Conservation (phyloP, 208 protist genomes). For the Trypanosoma lewisi region DNA sequence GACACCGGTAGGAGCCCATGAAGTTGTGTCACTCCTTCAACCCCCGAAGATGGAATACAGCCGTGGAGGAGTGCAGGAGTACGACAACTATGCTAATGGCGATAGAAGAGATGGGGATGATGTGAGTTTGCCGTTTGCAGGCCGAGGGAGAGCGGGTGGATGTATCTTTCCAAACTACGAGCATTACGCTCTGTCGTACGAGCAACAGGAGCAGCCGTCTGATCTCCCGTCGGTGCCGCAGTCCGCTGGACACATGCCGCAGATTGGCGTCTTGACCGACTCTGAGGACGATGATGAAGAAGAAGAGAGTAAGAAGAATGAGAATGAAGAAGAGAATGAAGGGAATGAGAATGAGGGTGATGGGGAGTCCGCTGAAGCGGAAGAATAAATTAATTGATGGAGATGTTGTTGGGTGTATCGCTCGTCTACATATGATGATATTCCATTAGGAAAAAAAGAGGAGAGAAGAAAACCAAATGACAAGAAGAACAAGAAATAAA, state of each 20-base stretch:
- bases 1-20: slow-evolving; percentile 7
- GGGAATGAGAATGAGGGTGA: no score
- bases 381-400: no score
- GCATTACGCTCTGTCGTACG: not conserved
- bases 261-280: slow-evolving; percentile 64
- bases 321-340: no score
- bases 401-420: no score
- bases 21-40: slow-evolving; percentile 4
- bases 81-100: not conserved
- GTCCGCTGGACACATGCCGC: slow-evolving; percentile 12
- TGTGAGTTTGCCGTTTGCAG: not conserved
- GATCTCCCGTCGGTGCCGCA: slow-evolving; percentile 3
- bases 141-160: not conserved
- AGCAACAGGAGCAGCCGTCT: not conserved
- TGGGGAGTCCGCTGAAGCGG: no score
- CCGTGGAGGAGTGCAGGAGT: not conserved
- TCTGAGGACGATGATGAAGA: slow-evolving; percentile 56
- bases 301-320: no score
- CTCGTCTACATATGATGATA: no score
- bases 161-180: not conserved
- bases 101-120: not conserved
- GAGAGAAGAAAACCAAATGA: no score
- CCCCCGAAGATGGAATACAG: slow-evolving; percentile 1
- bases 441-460: no score
- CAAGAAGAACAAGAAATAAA: no score